Base-by-base conservation (phyloP, 2,329 filamentous ascomycete species). In the Trichoderma atroviride region DNA sequence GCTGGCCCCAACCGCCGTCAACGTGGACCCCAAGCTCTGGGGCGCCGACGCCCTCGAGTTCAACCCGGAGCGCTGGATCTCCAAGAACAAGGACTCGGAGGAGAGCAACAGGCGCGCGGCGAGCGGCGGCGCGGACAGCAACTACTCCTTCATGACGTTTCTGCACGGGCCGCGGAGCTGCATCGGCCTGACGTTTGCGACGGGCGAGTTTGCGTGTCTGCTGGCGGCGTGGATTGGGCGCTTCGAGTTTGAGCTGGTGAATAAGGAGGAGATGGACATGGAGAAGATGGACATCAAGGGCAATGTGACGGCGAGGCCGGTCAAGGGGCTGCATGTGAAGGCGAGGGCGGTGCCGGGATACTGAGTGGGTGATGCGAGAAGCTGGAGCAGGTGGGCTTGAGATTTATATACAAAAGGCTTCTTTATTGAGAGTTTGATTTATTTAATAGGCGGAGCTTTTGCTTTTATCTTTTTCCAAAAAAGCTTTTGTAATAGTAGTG, bases 161-260 rank as follows among this genome's bases (percentile, higher is more conserved):
- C 79, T 97, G 70, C 93, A 97, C 77, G 94, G 94, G 0, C 93
- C 94, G 2, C 83, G 94, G 65, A 92, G 90, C 76, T 97, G 94
- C 77, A 97, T 97, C 74, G 94, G 94, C 0, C 87, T 90, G 78
- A 84, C 84, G 2, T 97, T 97, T 80, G 92, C 94, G 0, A 91
- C 89, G 77, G 88, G 91, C 0, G 95, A 97, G 83, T 92, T 97
- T 79, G 93, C 92, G 10, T 95, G 91, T 76, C 81, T 97, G 71
- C 77, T 97, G 58, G 94, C 93, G 27, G 86, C 88, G 10, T 89
- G 92, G 85, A 86, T 95, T 4, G 93, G 93, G 0, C 85, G 87
- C 47, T 97, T 96, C 78, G 86, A 89, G 76, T 89, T 90, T 77
- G 81, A 81, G 73, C 76, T 90, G 66, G 78, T 79, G 71, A 81